Conservation (phyloP, 768 basidiomycete species). For the Tubosaeta sp. region DNA sequence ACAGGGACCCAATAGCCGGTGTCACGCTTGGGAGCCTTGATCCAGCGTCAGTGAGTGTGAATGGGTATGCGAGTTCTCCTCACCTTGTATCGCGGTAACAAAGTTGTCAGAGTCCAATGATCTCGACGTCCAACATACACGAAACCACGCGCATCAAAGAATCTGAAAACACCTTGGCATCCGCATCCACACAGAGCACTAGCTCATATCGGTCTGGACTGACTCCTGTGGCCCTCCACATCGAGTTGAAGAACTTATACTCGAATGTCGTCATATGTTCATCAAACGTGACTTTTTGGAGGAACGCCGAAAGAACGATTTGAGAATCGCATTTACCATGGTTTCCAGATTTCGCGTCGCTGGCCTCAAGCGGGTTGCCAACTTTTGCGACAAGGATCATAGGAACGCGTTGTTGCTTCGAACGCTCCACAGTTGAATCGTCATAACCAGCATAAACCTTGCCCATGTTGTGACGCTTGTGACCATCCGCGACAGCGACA, state of each 20-base stretch:
- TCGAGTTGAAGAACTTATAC: conserved; percentile 98
- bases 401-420: conserved; percentile 95
- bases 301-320: conserved; percentile 94
- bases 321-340: conserved; percentile 98
- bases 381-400: conserved; percentile 94
- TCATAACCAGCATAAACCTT: conserved; percentile 98
- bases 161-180: conserved; percentile 99
- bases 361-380: conserved; percentile 88
- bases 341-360: conserved; percentile 92
- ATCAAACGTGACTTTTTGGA: conserved; percentile 99
- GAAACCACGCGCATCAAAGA: conserved; percentile 93
- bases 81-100: conserved; percentile 99
- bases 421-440: conserved; percentile 78
- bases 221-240: conserved; percentile 94
- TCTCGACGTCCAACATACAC: conserved; percentile 96
- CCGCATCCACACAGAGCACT: conserved; percentile 93
- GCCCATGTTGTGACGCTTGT: conserved; percentile 99
- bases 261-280: conserved; percentile 99
- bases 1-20: conserved; percentile 98
- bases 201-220: conserved; percentile 95
- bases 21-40: conserved; percentile 98
- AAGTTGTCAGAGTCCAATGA: conserved; percentile 99
- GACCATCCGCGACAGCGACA: conserved; percentile 98
- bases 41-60: conserved; percentile 28
- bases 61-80: conserved; percentile 25